Base-by-base conservation (phyloP, 352 stramenopile species). In the Discostella stelligera region DNA sequence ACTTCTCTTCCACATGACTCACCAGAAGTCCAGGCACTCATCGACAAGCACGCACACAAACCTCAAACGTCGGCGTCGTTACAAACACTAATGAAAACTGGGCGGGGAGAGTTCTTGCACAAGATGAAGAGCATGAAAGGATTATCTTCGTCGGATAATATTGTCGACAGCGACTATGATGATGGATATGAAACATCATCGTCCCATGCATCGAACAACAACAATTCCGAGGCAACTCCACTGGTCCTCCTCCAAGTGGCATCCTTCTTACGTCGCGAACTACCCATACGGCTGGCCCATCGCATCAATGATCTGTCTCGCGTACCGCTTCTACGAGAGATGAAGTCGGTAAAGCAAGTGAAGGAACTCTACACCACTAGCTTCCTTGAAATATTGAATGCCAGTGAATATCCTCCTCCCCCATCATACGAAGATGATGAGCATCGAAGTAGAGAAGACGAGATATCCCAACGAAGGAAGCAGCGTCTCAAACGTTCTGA, bases 321-420 rank as follows among this genome's bases (percentile, higher is more conserved):
- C 25, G 77, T 94, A 0, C 85, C 82, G 16, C 55, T 88, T 4
- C 71, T 94, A 16, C 69, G 64, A 70, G 94, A 97, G 39, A 98
- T 98, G 95, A 86, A 87, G 13, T 96, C 88, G 48, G 95, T 99
- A 0, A 89, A 96, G 54, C 86, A 96, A 64, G 97, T 99, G n/a
- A 94, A 95, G 55, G 92, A 98, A 39, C 97, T 98, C 90, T 99
- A 99, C 84, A 95, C 97, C 25, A 93, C 96, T 70, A 98, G 96
- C 56, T 97, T 98, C 52, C 80, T 97, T 63, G 96, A 99, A 54
- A 89, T 99, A 48, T 52, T 93, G 18, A 63, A 79, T 3, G 41
- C 76, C 50, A 81, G 95, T 81, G 61, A 94, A 55, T 74, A 85
- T 60, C 89, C 83, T 25, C 89, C 87, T 39, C 77, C 80, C 13